A percentile compares a stretch with the other conserved stretches of the same genome.
Conservation (phyloP, 228 moss, liverwort and hornwort species). For the Sphagnum magellanicum region DNA sequence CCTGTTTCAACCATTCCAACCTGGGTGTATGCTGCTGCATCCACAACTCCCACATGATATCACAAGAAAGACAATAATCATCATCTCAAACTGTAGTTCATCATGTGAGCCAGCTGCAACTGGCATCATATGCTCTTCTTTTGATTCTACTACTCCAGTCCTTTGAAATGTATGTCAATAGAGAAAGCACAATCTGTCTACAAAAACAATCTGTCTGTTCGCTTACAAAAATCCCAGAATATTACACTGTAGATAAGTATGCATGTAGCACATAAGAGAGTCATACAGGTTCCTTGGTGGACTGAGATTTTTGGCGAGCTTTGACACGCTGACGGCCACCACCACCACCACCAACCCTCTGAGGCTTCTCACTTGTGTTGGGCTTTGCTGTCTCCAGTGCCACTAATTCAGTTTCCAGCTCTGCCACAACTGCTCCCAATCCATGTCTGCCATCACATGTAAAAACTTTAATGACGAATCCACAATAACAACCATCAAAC, state of each 20-base stretch:
- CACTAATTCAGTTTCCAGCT: conserved; percentile 47
- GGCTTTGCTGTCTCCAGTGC: conserved; percentile 39
- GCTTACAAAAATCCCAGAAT: no score
- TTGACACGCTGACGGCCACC: conserved; percentile 71
- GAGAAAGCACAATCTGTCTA: neutral
- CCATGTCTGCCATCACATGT: conserved; percentile 40
- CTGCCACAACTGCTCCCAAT: conserved; percentile 52
- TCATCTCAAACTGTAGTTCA: conserved; percentile 26
- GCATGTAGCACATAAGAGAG: no score
- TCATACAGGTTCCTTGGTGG: conserved; percentile 20
- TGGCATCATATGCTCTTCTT: neutral
- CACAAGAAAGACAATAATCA: conserved; percentile 28
- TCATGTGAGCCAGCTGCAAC: conserved; percentile 5
- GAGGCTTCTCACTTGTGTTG: conserved; percentile 39
- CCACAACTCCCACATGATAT: conserved; percentile 43
- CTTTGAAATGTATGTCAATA: neutral
- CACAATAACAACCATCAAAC: conserved; percentile 5
- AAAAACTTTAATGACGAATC: conserved; percentile 5
- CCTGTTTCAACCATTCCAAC: conserved; percentile 94
- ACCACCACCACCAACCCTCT: conserved; percentile 21
- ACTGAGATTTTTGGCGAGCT: conserved; percentile 41
- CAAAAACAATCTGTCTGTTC: no score
- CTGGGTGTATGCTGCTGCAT: conserved; percentile 62
- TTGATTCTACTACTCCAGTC: conserved; percentile 2
- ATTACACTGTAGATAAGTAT: no score